Evolutionary conservation across 108 stramenopile genomes (phyloP).

Genomic region (Cyclostephanos tholiformis): DNA sequence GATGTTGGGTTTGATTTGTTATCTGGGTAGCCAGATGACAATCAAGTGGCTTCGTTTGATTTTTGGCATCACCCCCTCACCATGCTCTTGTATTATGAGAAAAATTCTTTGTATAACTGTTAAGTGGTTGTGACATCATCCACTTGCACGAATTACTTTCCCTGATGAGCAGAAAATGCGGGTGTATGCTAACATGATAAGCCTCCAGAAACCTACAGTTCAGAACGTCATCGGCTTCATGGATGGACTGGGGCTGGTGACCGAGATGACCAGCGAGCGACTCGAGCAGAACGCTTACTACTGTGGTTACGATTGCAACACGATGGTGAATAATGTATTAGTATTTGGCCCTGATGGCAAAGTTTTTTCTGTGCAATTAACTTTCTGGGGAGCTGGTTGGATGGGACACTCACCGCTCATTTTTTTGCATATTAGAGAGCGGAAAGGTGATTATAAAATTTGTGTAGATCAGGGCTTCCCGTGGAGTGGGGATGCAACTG

Average conservation of each 20-base stretch:
- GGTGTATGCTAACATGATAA: too few species aligned
- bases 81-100: constrained; percentile 6
- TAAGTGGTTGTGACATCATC: not conserved
- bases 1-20: not conserved
- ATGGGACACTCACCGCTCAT: not conserved
- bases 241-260: too few species aligned
- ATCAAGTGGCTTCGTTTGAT: constrained; percentile 1
- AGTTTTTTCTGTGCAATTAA: too few species aligned
- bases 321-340: too few species aligned
- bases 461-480: not conserved
- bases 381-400: too few species aligned
- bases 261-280: too few species aligned
- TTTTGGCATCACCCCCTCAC: not conserved
- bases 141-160: not conserved
- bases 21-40: not conserved
- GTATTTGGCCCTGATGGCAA: too few species aligned
- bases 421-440: not conserved
- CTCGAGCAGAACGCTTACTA: too few species aligned
- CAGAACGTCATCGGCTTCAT: too few species aligned
- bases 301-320: too few species aligned
- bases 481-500: not conserved
- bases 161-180: too few species aligned
- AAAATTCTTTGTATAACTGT: not conserved
- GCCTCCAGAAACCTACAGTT: too few species aligned
- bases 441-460: constrained; percentile 3